These are phyloP conservation scores for Barnettozyma californica DNA, from an alignment of 805 yeast species.

Conservation along the genomic window DNA sequence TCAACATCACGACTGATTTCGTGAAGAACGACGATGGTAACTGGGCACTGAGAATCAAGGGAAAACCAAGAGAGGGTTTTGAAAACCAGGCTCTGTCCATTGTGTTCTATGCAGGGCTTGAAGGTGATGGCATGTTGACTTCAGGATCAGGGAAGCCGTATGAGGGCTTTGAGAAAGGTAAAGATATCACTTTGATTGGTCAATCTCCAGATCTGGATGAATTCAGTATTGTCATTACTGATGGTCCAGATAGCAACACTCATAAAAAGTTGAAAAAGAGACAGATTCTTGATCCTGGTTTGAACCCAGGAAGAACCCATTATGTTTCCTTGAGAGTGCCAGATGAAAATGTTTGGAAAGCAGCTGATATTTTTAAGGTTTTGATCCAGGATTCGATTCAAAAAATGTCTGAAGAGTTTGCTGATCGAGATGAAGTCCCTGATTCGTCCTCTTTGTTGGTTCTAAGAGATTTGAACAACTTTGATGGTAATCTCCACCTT, in stretches of 20 bases:
- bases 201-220: slow-evolving; percentile 58
- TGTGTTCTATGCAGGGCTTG: slow-evolving; percentile 75
- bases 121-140: slow-evolving; percentile 46
- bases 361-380: slow-evolving; percentile 67
- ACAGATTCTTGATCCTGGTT: slow-evolving; percentile 32
- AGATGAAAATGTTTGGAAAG: slow-evolving; percentile 68
- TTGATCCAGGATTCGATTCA: slow-evolving; percentile 66
- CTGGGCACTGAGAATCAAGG: slow-evolving; percentile 76
- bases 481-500: slow-evolving; percentile 73
- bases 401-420: slow-evolving; percentile 29
- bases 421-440: slow-evolving; percentile 25
- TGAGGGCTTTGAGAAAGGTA: slow-evolving; percentile 29
- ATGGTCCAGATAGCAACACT: slow-evolving; percentile 43
- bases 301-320: slow-evolving; percentile 58
- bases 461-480: slow-evolving; percentile 52
- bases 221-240: slow-evolving; percentile 56
- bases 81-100: slow-evolving; percentile 53
- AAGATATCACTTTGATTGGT: slow-evolving; percentile 42
- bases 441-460: slow-evolving; percentile 41
- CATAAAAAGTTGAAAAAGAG: slow-evolving; percentile 33
- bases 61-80: slow-evolving; percentile 50
- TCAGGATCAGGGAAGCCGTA: slow-evolving; percentile 31
- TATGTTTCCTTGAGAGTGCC: slow-evolving; percentile 70
- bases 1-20: slow-evolving; percentile 65
- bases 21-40: slow-evolving; percentile 67